phyloP scores from a whole-genome alignment of 2,329 filamentous ascomycete species.

The Phialocephala subalpina region DNA sequence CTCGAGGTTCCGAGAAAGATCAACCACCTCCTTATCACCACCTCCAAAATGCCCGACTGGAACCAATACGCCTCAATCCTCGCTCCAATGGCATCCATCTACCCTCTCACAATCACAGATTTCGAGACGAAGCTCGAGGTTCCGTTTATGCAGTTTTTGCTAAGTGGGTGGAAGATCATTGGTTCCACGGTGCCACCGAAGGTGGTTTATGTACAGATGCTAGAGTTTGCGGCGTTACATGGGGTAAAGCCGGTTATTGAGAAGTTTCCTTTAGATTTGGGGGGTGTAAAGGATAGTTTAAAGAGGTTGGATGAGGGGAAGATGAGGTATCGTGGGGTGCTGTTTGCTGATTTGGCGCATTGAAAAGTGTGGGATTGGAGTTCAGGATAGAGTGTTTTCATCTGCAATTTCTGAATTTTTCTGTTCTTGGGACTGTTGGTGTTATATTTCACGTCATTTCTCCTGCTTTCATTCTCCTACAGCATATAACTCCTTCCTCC shows the following conservation, averaged over 20 bases:
- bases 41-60: constrained; percentile 33
- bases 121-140: constrained; percentile 49
- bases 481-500: constrained; percentile 17
- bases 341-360: constrained; percentile 16
- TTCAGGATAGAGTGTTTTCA: neutral
- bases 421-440: neutral
- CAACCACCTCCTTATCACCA: constrained; percentile 38
- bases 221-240: constrained; percentile 64
- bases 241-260: constrained; percentile 64
- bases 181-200: constrained; percentile 31
- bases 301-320: constrained; percentile 64
- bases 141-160: constrained; percentile 35
- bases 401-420: neutral
- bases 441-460: too few species aligned
- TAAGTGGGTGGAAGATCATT: constrained; percentile 24
- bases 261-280: constrained; percentile 60
- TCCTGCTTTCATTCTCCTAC: neutral
- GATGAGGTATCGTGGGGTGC: constrained; percentile 57
- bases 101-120: constrained; percentile 68
- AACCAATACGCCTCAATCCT: constrained; percentile 25
- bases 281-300: constrained; percentile 57
- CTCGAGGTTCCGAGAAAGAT: constrained; percentile 42
- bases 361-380: neutral
- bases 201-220: constrained; percentile 63
- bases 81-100: constrained; percentile 59